Base-by-base conservation (phyloP, 345 rosid genomes). In the Hypericum androsaemum region DNA sequence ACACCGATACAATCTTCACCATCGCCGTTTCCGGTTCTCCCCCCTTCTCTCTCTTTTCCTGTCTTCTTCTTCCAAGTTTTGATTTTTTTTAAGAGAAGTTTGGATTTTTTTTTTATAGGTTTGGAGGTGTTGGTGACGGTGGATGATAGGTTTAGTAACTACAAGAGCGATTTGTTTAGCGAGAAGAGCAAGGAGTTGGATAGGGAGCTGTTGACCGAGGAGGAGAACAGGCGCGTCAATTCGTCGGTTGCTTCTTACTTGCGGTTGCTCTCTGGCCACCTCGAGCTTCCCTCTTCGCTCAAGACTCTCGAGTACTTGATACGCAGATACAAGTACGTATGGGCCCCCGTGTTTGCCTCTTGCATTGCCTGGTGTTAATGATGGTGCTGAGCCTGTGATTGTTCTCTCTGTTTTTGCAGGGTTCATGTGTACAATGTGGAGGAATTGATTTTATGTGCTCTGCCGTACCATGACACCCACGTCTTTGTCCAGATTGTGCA, bases 401-500 rank as follows among this genome's bases (percentile, higher is more conserved):
- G 32, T 22, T 22, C 32, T 22, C 32, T 22, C 32, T 22, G 32
- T 22, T 22, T 22, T 72, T 76, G 28, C 74, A 92, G 98, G 88
- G 64, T 85, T 69, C 82, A 92, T 63, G 68, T 73, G 43, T 80
- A 76, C 79, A 92, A 88, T 62, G 4, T 54, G 0, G 97, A 88
- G 72, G 97, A 85, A 53, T 63, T 92, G 70, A 76, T 88, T 60
- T 58, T 88, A 38, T 83, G 97, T 58, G 75, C 84, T 7, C 61
- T 92, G 71, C 97, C 97, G 0, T 85, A 81, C 64, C 98, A 92
- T 41, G 98, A 85, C 40, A 88, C 94, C 15, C 97, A 81, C 61
- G 81, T 66, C 0, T 92, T 92, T 67, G 97, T 92, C 47, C 81
- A 75, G 53, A 77, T 92, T 45, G 76, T 81, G 63, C 94, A 92